Evolutionary conservation across 140 eudicot genomes (phyloP), one percentile per base, ranked within the genome.

Genomic region (Anethum foeniculum): DNA sequence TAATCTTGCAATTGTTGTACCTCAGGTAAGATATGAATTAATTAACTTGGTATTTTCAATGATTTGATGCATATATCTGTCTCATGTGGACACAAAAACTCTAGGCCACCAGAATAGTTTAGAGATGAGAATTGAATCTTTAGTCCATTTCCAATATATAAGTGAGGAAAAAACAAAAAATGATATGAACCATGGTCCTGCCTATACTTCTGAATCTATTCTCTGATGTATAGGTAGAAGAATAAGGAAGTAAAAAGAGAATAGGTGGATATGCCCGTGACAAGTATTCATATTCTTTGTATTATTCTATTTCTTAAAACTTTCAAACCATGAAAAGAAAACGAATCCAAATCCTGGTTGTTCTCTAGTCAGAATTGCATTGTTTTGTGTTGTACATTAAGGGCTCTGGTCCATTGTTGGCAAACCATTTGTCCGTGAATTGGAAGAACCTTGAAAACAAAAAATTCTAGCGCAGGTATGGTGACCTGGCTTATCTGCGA

Each of bases 1-100:
- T 18, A 91, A 91, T 84, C 97, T 91, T 80, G 88, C 97, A 21
- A 82, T 84, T 47, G 88, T 84, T 21, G 71, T 84, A 36, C 88
- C 88, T 12, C 90, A 84, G 82, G 87, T 84, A 60, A 32, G 18
- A 39, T 39, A 39, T 6, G 0, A 11, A 68, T 64, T 0, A 68
- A 32, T 68, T 9, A 14, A 47, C 52, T 47, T 39, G 6, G 43
- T 6, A 0, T 39, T 39, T 5, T 39, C 6, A 39, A 39, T 39
- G 6, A 39, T 39, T 39, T 39, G 43, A 39, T 39, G 43, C 43
- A 39, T 39, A 39, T 39, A 5, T 39, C 43, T 39, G 6, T 39
- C 43, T 39, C 43, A 39, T 39, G 43, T 1, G 43, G 43, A 39
- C 43, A 39, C 43, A 39, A 39, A 44, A 44, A 44, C 48, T 7